phyloP scores from a whole-genome alignment of 768 basidiomycete genomes.

The Clitopilus hobsonii region DNA sequence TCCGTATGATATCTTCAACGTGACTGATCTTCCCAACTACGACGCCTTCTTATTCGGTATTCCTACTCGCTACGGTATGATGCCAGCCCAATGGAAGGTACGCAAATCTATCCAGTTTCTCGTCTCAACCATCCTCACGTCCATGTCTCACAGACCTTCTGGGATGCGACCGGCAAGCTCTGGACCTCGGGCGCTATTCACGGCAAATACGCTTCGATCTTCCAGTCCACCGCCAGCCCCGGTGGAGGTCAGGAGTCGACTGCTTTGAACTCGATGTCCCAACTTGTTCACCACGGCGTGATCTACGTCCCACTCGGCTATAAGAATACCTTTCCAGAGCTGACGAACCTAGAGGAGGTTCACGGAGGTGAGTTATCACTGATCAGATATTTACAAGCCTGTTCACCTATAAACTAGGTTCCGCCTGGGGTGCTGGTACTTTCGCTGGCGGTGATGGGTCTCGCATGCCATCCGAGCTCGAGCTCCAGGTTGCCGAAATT shows the following conservation, averaged over 20 bases:
- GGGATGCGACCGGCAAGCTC: conserved; percentile 69
- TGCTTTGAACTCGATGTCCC: conserved; percentile 43
- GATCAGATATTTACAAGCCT: neutral
- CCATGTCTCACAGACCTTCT: conserved; percentile 42
- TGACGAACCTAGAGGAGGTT: conserved; percentile 42
- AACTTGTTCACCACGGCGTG: conserved; percentile 72
- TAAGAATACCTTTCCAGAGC: conserved; percentile 32
- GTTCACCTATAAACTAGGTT: conserved; percentile 35
- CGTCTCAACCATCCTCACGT: neutral
- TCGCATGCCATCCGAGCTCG: conserved; percentile 57
- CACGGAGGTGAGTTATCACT: conserved; percentile 48
- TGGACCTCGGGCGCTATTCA: conserved; percentile 58
- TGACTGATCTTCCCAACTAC: conserved; percentile 46
- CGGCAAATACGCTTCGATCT: conserved; percentile 74
- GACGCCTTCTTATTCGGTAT: conserved; percentile 78
- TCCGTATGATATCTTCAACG: conserved; percentile 61
- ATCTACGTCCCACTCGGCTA: conserved; percentile 73
- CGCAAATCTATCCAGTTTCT: neutral
- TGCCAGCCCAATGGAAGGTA: conserved; percentile 74
- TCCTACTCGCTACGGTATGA: conserved; percentile 77
- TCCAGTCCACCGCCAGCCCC: conserved; percentile 64
- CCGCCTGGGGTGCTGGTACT: conserved; percentile 81
- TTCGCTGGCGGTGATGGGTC: conserved; percentile 49
- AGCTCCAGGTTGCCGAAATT: conserved; percentile 50
- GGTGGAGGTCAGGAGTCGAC: conserved; percentile 82